phyloP scores from a whole-genome alignment of 225 moss, liverwort and hornwort species.

The Pseudisothecium myosuroides region DNA sequence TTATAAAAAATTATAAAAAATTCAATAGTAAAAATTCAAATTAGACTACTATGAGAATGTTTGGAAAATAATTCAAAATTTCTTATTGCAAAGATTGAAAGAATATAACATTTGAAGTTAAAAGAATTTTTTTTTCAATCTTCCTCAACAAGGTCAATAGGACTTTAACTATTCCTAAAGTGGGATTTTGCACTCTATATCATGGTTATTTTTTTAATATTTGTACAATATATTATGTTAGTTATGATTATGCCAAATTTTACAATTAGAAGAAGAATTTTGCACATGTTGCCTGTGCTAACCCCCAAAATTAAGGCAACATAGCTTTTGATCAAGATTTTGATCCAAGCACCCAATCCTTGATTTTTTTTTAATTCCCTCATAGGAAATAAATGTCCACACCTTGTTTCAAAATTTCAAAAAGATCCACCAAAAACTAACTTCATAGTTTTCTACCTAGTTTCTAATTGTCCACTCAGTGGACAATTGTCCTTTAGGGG shows the following conservation, averaged over 20 bases:
- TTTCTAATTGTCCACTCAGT: background rate
- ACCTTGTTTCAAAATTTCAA: background rate
- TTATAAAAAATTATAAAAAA: background rate
- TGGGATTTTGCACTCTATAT: background rate
- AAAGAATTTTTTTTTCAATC: background rate
- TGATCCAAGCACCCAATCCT: rapidly evolving
- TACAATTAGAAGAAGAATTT: rapidly evolving
- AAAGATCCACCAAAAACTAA: background rate
- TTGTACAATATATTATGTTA: background rate
- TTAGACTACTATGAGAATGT: rapidly evolving
- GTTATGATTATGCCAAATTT: rapidly evolving
- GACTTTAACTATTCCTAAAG: background rate
- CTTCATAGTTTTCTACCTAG: rapidly evolving
- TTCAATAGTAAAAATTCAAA: background rate
- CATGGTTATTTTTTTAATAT: background rate
- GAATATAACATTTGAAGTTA: no score
- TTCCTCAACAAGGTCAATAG: rapidly evolving
- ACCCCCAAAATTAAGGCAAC: rapidly evolving
- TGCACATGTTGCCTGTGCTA: rapidly evolving
- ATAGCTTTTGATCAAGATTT: background rate
- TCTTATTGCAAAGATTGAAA: background rate
- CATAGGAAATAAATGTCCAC: rapidly evolving
- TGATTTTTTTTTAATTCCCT: rapidly evolving
- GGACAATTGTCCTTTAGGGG: rapidly evolving
- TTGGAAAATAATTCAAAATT: background rate